phyloP scores from a whole-genome alignment of 805 yeast species.

The Tanozyma kutaoensis region DNA sequence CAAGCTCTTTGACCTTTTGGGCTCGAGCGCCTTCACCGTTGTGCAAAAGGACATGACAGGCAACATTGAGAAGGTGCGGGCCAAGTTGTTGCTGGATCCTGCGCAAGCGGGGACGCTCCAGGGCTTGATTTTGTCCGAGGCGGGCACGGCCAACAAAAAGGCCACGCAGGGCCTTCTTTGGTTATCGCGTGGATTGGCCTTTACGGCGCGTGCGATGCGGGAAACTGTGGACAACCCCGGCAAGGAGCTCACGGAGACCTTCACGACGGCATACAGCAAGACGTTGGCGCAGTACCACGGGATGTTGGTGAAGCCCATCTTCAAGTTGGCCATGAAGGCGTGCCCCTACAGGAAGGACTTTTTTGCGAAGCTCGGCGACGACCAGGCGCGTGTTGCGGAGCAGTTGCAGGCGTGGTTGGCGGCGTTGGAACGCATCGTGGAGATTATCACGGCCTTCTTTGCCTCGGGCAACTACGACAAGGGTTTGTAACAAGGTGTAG shows the following conservation, averaged over 20 bases:
- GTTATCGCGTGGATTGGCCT: constrained; percentile 76
- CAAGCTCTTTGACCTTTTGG: constrained; percentile 70
- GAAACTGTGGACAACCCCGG: constrained; percentile 56
- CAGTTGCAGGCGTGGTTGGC: constrained; percentile 64
- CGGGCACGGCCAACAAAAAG: constrained; percentile 49
- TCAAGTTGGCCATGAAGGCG: constrained; percentile 90
- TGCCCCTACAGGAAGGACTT: constrained; percentile 86
- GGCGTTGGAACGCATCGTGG: constrained; percentile 65
- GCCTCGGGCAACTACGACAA: constrained; percentile 77
- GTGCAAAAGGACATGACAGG: constrained; percentile 87
- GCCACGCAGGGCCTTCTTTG: constrained; percentile 89
- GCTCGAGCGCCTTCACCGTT: constrained; percentile 72
- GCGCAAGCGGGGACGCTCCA: constrained; percentile 56
- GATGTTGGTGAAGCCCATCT: constrained; percentile 71
- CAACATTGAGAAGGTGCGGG: constrained; percentile 63
- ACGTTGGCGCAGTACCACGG: constrained; percentile 75
- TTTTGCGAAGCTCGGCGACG: constrained; percentile 69
- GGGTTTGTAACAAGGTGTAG: constrained; percentile 47
- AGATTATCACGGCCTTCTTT: constrained; percentile 60
- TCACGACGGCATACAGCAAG: constrained; percentile 73
- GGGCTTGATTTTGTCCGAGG: constrained; percentile 64
- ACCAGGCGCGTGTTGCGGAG: constrained; percentile 49
- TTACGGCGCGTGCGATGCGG: constrained; percentile 84
- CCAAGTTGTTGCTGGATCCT: constrained; percentile 54
- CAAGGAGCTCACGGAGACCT: constrained; percentile 59